Base-by-base conservation (phyloP, 164 flowering plant species). In the Pachysandra terminalis region DNA sequence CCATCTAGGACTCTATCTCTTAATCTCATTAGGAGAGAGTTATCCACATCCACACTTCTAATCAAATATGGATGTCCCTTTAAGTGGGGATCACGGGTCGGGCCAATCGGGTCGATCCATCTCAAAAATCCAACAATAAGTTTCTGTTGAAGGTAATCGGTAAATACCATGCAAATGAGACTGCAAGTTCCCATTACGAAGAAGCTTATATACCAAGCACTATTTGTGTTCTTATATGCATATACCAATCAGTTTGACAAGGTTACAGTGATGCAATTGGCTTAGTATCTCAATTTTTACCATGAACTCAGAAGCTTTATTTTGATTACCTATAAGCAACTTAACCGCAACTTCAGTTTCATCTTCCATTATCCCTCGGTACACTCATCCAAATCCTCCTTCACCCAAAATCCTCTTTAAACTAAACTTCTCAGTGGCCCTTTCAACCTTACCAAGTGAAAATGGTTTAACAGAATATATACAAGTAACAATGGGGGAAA, bases 301-400 rank as follows among this genome's bases (percentile, higher is more conserved):
- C 73, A 87, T 69, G 77, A 87, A 87, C 76, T 86, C 93, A 26
- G 85, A 82, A 58, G 70, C 70, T 21, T 89, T 89, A 45, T 82
- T 86, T 0, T 80, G 85, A 71, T 82, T 84, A 14, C 80, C 85
- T 72, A 84, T 80, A 15, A 86, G 83, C 70, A 86, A 79, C 77
- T 88, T 88, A 70, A 86, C 90, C 0, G 93, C 93, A 61, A 86
- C 93, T n/a, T 82, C 61, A 62, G 73, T 74, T 70, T 86, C 86
- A 72, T 85, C 87, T 48, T 82, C 86, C 53, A 87, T 74, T 58
- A 56, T 76, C 27, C 88, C 93, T 48, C 84, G 71, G 64, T 84
- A 87, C 14, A 88, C 90, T 63, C 84, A 65, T n/a, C 93, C 93
- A 74, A 88, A 88, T 19, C 93, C 90, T 27, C 90, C 90, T 82